Evolutionary conservation across 257 asterid genomes (phyloP).

Genomic region (Scutellaria galericulata): DNA sequence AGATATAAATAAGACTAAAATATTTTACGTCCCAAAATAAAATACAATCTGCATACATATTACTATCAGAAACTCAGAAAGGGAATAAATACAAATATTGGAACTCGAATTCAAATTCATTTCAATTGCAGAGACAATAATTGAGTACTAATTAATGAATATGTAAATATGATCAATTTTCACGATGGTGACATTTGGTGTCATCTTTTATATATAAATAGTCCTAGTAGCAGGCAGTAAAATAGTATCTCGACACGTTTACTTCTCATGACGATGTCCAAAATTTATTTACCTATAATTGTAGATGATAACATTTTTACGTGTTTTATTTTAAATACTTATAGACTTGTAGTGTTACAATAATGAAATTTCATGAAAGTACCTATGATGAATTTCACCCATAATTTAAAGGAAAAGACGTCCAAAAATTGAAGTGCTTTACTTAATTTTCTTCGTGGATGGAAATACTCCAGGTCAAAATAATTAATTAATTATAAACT

Average conservation of each 20-base stretch:
- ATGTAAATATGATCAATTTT: background rate
- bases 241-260: slow-evolving; percentile 30
- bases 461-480: slow-evolving; percentile 17
- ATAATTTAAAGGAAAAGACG: background rate
- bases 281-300: background rate
- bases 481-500: too few relatives aligned
- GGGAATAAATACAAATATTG: background rate
- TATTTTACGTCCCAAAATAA: too few relatives aligned
- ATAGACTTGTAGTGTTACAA: background rate
- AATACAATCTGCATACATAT: too few relatives aligned
- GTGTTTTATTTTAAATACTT: background rate
- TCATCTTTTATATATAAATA: background rate
- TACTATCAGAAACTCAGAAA: too few relatives aligned
- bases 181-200: slow-evolving; percentile 24
- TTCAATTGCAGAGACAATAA: background rate
- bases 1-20: too few relatives aligned
- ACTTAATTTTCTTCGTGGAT: background rate
- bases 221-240: slow-evolving; percentile 13
- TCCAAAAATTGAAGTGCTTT: background rate
- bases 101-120: background rate
- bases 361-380: background rate
- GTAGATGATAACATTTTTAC: background rate
- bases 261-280: background rate
- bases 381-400: background rate
- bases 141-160: background rate